Evolutionary conservation across 805 yeast genomes (phyloP).

Genomic region (Lipomyces lipofer): DNA sequence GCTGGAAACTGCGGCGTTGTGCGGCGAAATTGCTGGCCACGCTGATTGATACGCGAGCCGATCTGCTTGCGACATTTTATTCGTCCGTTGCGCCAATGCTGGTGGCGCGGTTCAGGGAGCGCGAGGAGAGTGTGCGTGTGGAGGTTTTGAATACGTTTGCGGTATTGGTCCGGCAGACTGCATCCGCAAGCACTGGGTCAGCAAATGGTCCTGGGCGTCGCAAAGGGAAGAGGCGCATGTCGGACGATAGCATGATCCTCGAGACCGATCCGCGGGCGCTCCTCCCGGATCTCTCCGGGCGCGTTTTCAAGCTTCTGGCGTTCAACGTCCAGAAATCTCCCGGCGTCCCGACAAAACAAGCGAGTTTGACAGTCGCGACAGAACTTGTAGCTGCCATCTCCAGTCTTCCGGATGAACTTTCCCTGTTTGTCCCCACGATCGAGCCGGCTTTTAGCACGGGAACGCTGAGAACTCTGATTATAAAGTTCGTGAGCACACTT

Average conservation of each 20-base stretch:
- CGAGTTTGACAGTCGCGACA: conserved; percentile 23
- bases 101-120: conserved; percentile 45
- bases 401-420: conserved; percentile 12
- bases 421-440: conserved; percentile 19
- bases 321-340: conserved; percentile 21
- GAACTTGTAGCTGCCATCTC: conserved; percentile 14
- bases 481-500: conserved; percentile 13
- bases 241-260: conserved; percentile 16
- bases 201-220: conserved; percentile 22
- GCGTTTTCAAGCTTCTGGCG: conserved; percentile 25
- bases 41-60: conserved; percentile 45
- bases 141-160: conserved; percentile 52
- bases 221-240: conserved; percentile 27
- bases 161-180: conserved; percentile 39
- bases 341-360: conserved; percentile 24
- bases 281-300: conserved; percentile 16
- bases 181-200: conserved; percentile 23
- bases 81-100: conserved; percentile 42
- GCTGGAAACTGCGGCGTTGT: conserved; percentile 64
- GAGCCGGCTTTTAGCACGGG: conserved; percentile 13
- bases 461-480: conserved; percentile 15
- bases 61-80: conserved; percentile 38
- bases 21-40: conserved; percentile 48
- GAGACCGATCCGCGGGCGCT: conserved; percentile 18
- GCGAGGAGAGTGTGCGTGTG: conserved; percentile 50